Evolutionary conservation across 148 eudicot genomes (phyloP).

Genomic region (Cornus controversa): DNA sequence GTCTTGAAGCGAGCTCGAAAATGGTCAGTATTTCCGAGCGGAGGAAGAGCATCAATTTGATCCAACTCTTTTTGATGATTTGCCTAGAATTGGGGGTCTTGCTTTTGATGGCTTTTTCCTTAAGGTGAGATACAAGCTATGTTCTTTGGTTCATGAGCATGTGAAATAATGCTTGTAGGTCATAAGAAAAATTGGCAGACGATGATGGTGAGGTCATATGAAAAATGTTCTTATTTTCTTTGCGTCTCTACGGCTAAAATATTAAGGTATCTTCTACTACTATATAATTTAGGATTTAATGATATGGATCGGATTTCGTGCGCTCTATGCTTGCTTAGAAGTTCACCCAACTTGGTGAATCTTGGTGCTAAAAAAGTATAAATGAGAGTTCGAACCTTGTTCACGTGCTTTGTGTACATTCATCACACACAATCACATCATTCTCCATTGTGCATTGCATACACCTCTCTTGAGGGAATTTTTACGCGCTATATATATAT

Average conservation of each 20-base stretch:
- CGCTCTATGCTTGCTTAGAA: slow-evolving; percentile 3
- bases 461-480: too few species aligned
- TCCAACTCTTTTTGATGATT: background rate
- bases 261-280: background rate
- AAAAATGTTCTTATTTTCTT: too few species aligned
- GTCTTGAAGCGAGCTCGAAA: too few species aligned
- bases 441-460: too few species aligned
- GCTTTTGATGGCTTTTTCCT: background rate
- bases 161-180: background rate
- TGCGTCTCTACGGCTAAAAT: too few species aligned
- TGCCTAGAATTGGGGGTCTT: background rate
- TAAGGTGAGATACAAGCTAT: background rate
- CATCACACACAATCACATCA: too few species aligned
- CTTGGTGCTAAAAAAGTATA: background rate
- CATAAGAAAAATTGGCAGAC: too few species aligned
- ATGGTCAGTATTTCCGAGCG: too few species aligned
- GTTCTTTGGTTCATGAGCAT: background rate
- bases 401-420: too few species aligned
- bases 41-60: background rate
- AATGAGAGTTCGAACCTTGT: too few species aligned
- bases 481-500: too few species aligned
- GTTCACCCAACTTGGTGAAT: background rate
- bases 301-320: background rate
- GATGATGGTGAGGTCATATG: too few species aligned
- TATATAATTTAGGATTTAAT: background rate